Evolutionary conservation across 1,284 basidiomycete genomes (phyloP), one percentile per base, ranked within the genome.

Genomic region (Austroboletus novae-zelandiae): DNA sequence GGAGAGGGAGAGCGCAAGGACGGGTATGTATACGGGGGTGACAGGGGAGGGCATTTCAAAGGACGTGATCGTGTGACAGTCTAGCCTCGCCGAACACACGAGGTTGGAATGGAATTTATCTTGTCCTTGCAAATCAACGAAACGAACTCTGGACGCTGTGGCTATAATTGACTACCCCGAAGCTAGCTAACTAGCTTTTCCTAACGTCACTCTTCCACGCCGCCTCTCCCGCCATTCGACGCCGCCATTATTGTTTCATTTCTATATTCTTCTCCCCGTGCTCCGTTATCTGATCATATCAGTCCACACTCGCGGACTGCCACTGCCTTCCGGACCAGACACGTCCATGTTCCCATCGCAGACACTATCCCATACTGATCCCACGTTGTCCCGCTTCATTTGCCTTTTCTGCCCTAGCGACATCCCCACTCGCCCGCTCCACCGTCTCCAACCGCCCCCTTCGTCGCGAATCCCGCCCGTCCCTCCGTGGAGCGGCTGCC

Each of bases 31-130:
- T 61, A 61, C 25, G 37, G 2, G 36, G 20, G 40, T 55, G 59
- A 61, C 59, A 64, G 61, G 59, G 60, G 51, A 52, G 34, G 30
- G 34, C 32, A 34, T 34, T 11, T 34, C 15, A 23, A 32, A 42
- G 17, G 45, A 36, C 57, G 52, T 65, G 62, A 65, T 57, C 61
- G 59, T 64, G 64, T 54, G 64, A 65, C 51, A 53, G 31, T 35
- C 32, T 35, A 36, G 48, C 66, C 62, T 68, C 59, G 14, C 58
- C 20, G 45, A 8, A 43, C 13, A 43, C 66, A 68, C 64, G 62
- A 65, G 65, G 52, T 37, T n/a, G 36, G 30, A 45, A n/a, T 20
- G 30, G 10, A 48, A 18, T 9, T 35, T n/a, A 23, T 32, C 20
- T 5, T 32, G 14, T 32, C 36, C 32, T 34, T 34, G 32, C 32